These are phyloP conservation scores for Suillus variegatus DNA, from an alignment of 768 basidiomycete species.

Conservation along the genomic window DNA sequence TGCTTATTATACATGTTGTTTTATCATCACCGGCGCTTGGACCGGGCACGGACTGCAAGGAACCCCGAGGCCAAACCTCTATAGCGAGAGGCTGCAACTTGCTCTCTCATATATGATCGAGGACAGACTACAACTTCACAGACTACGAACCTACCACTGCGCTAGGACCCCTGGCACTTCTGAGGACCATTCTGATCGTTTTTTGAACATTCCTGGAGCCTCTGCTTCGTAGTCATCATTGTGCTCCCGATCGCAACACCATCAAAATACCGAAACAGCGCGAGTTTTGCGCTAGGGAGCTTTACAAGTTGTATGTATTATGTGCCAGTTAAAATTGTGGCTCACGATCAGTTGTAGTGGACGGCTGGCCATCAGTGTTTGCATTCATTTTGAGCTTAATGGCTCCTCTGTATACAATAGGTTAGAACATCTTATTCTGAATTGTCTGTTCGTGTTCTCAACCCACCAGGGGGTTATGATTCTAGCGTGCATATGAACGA, in stretches of 20 bases:
- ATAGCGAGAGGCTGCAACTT: no score
- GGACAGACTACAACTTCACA: no score
- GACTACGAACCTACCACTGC: no score
- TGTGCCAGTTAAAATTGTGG: neutral
- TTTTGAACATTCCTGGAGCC: neutral
- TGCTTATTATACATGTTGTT: no score
- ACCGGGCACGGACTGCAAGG: no score
- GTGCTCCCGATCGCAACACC: conserved; percentile 41
- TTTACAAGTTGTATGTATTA: conserved; percentile 32
- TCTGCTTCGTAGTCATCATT: conserved; percentile 34
- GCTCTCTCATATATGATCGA: no score
- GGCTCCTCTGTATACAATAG: conserved; percentile 38
- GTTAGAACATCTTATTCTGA: conserved; percentile 15
- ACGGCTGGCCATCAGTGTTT: conserved; percentile 44
- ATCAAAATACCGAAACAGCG: conserved; percentile 36
- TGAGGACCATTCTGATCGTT: neutral
- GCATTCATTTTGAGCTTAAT: conserved; percentile 45
- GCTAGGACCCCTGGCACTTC: no score
- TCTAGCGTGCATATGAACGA: conserved; percentile 68
- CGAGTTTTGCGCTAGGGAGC: conserved; percentile 37
- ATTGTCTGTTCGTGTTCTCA: conserved; percentile 18
- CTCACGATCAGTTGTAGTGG: conserved; percentile 21
- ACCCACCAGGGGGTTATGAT: conserved; percentile 48
- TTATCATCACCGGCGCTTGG: no score
- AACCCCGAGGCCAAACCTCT: no score